Base-by-base conservation (phyloP, 139 green algal species). In the Chlorella sp. region DNA sequence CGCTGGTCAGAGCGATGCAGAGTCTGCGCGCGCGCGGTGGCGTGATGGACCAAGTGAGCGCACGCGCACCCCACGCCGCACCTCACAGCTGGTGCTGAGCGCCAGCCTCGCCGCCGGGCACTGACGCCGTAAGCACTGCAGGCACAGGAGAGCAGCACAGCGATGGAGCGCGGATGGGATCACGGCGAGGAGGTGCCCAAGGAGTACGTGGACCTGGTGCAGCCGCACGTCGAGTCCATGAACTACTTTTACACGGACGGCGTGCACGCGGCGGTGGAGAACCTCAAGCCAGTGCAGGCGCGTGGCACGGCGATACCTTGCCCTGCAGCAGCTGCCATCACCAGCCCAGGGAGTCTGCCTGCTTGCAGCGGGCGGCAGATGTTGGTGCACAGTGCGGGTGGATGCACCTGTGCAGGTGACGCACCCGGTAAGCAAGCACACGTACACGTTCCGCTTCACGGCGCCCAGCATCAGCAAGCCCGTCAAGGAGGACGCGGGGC, bases 191-290 rank as follows among this genome's bases (percentile, higher is more conserved):
- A 69, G 2, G 75, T 84, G 14, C 80, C 78, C 0, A 30, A 60
- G 5, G 73, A 81, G 74, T 81, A 85, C 59, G 60, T 76, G 34
- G 69, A 80, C 17, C 77, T 96, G 3, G 90, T 91, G 31, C 66
- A 88, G 63, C 91, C 92, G 0, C 92, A 97, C 71, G 78, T 97
- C 5, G 87, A 86, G 2, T 97, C 91, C 0, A 99, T 93, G 70
- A 86, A 98, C 74, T 96, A 92, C 65, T 98, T 98, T 69, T 33
- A 98, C 1, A 64, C 65, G 0, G 82, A 95, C 60, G 94, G 94
- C 23, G 70, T 98, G 77, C 35, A 85, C 20, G 34, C 67, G 2
- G 86, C 92, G 2, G 74, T 97, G 1, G 71, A 85, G 5, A 66
- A 63, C 61, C 67, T 98, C 29, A 75, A 91, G 29, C 87, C 84